Evolutionary conservation across 108 stramenopile species (phyloP).

Genomic region (Schizochytrium sp.): DNA sequence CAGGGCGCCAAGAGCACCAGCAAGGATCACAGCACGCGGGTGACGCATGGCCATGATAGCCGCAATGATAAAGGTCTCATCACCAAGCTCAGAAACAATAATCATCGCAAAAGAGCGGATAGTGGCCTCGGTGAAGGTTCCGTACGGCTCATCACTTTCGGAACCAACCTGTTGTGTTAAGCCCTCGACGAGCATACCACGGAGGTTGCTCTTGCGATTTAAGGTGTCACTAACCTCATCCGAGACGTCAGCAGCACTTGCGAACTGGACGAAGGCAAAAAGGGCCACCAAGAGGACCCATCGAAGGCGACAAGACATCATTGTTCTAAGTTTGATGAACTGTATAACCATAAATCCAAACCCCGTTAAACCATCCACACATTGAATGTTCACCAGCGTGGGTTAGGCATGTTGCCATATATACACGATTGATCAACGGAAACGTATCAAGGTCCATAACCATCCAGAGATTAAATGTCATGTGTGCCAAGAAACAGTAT

Average conservation of each 20-base stretch:
- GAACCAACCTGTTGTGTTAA: slow-evolving; percentile 10
- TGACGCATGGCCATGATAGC: slow-evolving; percentile 95
- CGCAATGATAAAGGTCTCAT: slow-evolving; percentile 99
- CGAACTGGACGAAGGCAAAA: too few species aligned
- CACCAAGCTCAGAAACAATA: slow-evolving; percentile 98
- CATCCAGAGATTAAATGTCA: too few species aligned
- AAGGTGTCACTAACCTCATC: neutral
- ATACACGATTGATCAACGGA: too few species aligned
- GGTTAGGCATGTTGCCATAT: too few species aligned
- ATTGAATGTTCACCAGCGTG: too few species aligned
- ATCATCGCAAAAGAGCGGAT: slow-evolving; percentile 80
- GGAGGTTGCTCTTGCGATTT: neutral
- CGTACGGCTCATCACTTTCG: slow-evolving; percentile 6
- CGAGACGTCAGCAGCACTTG: neutral
- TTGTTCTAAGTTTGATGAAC: too few species aligned
- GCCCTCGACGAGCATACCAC: slow-evolving; percentile 39
- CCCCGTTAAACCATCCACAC: too few species aligned
- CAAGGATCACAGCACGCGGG: slow-evolving; percentile 88
- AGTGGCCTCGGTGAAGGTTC: slow-evolving; percentile 44
- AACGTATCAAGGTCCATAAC: too few species aligned
- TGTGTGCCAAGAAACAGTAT: too few species aligned
- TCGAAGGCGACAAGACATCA: too few species aligned
- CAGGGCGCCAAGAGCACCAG: slow-evolving; percentile 88
- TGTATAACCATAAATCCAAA: too few species aligned
- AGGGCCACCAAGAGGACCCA: too few species aligned